Evolutionary conservation across 164 flowering plant species (phyloP).

Genomic region (Tinospora cordifolia): DNA sequence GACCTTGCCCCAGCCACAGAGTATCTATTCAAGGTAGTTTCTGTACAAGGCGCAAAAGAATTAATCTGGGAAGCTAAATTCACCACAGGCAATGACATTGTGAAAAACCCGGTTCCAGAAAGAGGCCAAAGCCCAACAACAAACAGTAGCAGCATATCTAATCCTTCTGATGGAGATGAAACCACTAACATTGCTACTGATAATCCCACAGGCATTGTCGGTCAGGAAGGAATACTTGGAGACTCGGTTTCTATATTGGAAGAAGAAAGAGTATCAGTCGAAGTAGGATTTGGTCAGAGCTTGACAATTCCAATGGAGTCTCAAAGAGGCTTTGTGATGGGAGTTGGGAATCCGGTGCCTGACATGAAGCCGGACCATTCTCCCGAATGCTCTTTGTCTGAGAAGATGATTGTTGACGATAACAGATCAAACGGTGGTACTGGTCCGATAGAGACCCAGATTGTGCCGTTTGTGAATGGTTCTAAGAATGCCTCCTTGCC

Average conservation of each 20-base stretch:
- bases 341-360: constrained; percentile 17
- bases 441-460: constrained; percentile 28
- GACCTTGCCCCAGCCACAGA: constrained; percentile 57
- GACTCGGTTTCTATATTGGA: constrained; percentile 34
- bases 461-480: constrained; percentile 31
- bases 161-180: constrained; percentile 94
- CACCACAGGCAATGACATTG: constrained; percentile 28
- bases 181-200: constrained; percentile 39
- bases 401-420: constrained; percentile 38
- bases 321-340: constrained; percentile 4
- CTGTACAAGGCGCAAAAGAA: constrained; percentile 31
- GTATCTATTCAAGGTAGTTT: constrained; percentile 57
- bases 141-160: constrained; percentile 71
- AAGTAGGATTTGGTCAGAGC: constrained; percentile 15
- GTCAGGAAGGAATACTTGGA: constrained; percentile 24
- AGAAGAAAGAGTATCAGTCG: constrained; percentile 26
- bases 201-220: constrained; percentile 20
- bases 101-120: constrained; percentile 28
- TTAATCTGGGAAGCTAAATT: constrained; percentile 39
- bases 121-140: constrained; percentile 62
- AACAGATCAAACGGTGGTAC: constrained; percentile 26
- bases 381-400: constrained; percentile 23
- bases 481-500: constrained; percentile 46
- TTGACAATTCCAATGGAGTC: constrained; percentile 5
- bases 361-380: constrained; percentile 28